Conservation (phyloP, 2,329 filamentous ascomycete genomes). For the Pseudocercospora musae region DNA sequence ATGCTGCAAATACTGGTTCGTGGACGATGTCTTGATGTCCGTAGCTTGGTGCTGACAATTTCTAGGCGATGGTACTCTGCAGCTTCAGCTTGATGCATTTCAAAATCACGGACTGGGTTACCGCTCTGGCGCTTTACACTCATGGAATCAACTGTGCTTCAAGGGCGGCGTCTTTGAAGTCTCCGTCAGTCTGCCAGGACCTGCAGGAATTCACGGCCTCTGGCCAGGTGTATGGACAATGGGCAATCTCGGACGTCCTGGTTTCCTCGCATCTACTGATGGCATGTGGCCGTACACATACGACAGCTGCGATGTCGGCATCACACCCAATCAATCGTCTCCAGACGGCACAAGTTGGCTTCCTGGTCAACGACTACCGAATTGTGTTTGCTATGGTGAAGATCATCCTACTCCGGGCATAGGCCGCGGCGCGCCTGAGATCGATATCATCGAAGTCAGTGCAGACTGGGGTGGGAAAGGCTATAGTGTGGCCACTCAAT, state of each 20-base stretch:
- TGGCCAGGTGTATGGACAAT: constrained; percentile 56
- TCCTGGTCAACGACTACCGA: constrained; percentile 46
- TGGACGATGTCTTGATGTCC: neutral
- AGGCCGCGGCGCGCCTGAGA: constrained; percentile 49
- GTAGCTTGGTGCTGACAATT: neutral
- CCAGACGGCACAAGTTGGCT: constrained; percentile 43
- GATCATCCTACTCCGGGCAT: constrained; percentile 49
- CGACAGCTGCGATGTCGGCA: constrained; percentile 47
- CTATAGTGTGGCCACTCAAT: constrained; percentile 47
- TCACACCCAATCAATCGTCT: constrained; percentile 49
- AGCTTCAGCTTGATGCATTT: constrained; percentile 63
- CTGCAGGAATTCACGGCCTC: constrained; percentile 47
- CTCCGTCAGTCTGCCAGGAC: constrained; percentile 52
- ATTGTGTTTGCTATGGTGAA: constrained; percentile 45
- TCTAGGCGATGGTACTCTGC: constrained; percentile 36
- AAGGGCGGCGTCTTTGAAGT: constrained; percentile 54
- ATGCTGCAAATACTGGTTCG: constrained; percentile 48
- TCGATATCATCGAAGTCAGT: constrained; percentile 49
- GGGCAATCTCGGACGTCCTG: constrained; percentile 54
- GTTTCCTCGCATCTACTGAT: constrained; percentile 52
- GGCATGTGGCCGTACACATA: constrained; percentile 57
- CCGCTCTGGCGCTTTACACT: constrained; percentile 52
- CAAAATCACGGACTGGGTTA: constrained; percentile 57
- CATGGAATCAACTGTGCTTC: constrained; percentile 54
- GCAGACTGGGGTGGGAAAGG: constrained; percentile 41